Conservation (phyloP, 768 basidiomycete species). For the Trametes gibbosa region DNA sequence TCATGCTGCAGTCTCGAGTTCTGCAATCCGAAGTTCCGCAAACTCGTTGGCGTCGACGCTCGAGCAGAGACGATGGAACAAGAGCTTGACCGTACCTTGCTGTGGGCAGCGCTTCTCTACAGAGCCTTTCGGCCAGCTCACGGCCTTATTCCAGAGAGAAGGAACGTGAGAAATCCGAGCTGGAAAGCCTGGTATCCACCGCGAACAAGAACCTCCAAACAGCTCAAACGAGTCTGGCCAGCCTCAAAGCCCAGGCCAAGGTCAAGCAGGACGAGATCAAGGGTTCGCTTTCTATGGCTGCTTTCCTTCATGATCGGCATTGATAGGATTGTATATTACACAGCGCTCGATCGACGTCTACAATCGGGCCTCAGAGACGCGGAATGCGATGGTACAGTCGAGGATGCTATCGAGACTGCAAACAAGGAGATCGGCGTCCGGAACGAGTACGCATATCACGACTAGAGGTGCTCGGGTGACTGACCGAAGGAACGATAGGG, state of each 20-base stretch:
- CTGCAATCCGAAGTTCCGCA: conserved; percentile 58
- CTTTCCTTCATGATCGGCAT: background rate
- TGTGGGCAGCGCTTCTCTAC: conserved; percentile 41
- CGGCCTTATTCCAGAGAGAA: conserved; percentile 51
- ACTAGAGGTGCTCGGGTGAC: background rate
- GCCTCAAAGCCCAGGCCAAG: conserved; percentile 58
- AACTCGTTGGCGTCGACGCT: conserved; percentile 60
- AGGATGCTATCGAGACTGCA: conserved; percentile 49
- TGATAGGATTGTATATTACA: background rate
- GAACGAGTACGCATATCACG: conserved; percentile 39
- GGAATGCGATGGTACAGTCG: conserved; percentile 34
- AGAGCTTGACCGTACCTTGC: conserved; percentile 56
- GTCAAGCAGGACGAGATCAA: conserved; percentile 61
- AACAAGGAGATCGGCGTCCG: conserved; percentile 40
- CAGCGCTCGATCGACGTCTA: conserved; percentile 47
- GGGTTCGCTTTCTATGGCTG: conserved; percentile 38
- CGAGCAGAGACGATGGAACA: conserved; percentile 68
- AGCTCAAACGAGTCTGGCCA: conserved; percentile 59
- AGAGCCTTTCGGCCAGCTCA: background rate
- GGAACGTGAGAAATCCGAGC: conserved; percentile 56
- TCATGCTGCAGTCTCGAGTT: conserved; percentile 56
- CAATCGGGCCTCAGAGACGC: conserved; percentile 35
- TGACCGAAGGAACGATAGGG: conserved; percentile 27
- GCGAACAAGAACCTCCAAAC: conserved; percentile 60
- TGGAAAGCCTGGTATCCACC: conserved; percentile 40